These are phyloP conservation scores for Auriscalpium microsporum DNA, from an alignment of 768 basidiomycete genomes.

Conservation along the genomic window DNA sequence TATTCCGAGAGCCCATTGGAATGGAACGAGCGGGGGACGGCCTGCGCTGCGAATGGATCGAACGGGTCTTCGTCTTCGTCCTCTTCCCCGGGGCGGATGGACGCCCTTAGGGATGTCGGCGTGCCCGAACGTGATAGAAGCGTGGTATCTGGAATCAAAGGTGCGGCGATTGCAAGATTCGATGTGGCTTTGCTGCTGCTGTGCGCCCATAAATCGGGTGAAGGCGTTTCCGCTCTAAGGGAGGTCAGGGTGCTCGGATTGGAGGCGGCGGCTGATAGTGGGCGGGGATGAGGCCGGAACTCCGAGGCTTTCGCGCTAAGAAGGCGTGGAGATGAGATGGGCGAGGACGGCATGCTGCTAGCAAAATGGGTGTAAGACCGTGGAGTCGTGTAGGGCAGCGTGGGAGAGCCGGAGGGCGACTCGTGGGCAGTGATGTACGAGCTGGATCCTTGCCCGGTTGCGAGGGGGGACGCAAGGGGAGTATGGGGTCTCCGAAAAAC, in stretches of 20 bases:
- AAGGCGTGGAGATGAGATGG: conserved; percentile 74
- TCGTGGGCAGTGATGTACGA: conserved; percentile 47
- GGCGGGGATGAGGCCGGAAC: conserved; percentile 78
- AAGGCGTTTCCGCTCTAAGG: conserved; percentile 70
- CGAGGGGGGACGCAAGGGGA: conserved; percentile 68
- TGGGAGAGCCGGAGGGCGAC: conserved; percentile 59
- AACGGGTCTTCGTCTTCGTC: conserved; percentile 82
- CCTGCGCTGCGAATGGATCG: conserved; percentile 58
- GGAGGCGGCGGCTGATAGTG: conserved; percentile 66
- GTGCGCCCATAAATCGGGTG: conserved; percentile 86
- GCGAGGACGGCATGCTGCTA: conserved; percentile 78
- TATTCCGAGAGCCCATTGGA: conserved; percentile 57
- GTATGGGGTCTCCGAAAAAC: conserved; percentile 76
- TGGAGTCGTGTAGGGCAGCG: conserved; percentile 48
- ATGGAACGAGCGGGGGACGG: conserved; percentile 49
- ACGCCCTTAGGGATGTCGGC: conserved; percentile 61
- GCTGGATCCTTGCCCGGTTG: conserved; percentile 38
- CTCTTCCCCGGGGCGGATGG: conserved; percentile 47
- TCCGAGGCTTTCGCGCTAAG: conserved; percentile 87
- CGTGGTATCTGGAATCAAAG: conserved; percentile 67
- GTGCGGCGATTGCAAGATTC: conserved; percentile 88
- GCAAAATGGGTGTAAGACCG: conserved; percentile 56
- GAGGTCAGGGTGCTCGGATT: conserved; percentile 42
- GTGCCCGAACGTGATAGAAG: conserved; percentile 47
- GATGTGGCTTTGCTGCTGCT: conserved; percentile 58